Conservation (phyloP, 495 filamentous ascomycete genomes). For the Emericellopsis terricola region DNA sequence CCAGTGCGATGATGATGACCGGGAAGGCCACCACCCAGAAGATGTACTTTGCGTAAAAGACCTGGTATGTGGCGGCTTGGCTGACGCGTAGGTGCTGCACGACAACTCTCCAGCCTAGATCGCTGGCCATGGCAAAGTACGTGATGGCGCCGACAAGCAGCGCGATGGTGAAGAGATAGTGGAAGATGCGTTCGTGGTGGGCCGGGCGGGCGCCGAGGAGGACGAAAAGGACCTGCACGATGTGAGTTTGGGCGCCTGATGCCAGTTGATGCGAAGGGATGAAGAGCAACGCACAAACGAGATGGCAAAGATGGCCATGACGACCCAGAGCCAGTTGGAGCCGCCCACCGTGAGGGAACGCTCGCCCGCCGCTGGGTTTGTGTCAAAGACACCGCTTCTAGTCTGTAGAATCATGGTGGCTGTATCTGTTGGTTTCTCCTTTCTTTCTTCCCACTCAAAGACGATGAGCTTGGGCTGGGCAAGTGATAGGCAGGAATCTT, state of each 20-base stretch:
- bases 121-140: constrained; percentile 26
- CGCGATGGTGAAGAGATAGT: constrained; percentile 30
- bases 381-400: constrained; percentile 25
- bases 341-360: constrained; percentile 21
- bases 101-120: constrained; percentile 20
- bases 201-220: constrained; percentile 19
- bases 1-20: constrained; percentile 18
- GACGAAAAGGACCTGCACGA: constrained; percentile 15
- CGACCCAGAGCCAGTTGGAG: constrained; percentile 29
- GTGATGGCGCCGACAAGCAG: constrained; percentile 36
- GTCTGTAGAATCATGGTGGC: no score
- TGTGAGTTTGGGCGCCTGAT: no score
- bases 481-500: no score
- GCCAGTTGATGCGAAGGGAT: no score
- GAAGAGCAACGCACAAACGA: constrained; percentile 10
- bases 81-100: constrained; percentile 13
- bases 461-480: no score
- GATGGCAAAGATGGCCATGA: constrained; percentile 23
- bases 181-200: constrained; percentile 28
- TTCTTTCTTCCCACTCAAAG: no score
- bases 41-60: constrained; percentile 34
- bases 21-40: constrained; percentile 30
- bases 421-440: no score
- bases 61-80: constrained; percentile 17
- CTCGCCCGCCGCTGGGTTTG: constrained; percentile 23